phyloP scores from a whole-genome alignment of 192 early-diverging fungal genomes.

The Coemansia guatemalensis region DNA sequence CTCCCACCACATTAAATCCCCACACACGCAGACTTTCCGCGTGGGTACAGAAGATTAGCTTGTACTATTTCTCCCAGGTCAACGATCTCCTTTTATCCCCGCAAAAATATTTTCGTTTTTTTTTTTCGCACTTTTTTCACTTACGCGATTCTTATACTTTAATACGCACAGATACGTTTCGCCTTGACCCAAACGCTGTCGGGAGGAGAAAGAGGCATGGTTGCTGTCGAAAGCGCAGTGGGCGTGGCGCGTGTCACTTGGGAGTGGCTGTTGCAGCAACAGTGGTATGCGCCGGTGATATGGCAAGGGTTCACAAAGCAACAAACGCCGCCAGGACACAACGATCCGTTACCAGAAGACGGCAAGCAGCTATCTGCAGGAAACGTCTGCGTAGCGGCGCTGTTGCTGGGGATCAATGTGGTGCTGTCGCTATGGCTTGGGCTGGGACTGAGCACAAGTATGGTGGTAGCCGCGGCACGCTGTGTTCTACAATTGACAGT shows the following conservation, averaged over 20 bases:
- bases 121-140: too few species aligned
- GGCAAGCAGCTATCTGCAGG: conserved; percentile 16
- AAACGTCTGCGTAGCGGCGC: conserved; percentile 67
- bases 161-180: too few species aligned
- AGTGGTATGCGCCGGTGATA: conserved; percentile 19
- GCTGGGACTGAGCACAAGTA: conserved; percentile 61
- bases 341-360: not conserved
- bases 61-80: too few species aligned
- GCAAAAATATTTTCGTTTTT: too few species aligned
- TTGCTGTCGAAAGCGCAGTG: conserved; percentile 3
- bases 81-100: too few species aligned
- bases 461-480: conserved; percentile 69
- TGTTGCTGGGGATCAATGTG: conserved; percentile 62
- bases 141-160: too few species aligned
- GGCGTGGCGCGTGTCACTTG: not conserved
- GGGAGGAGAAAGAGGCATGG: conserved; percentile 1
- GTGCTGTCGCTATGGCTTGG: conserved; percentile 61
- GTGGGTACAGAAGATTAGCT: too few species aligned
- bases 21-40: too few species aligned
- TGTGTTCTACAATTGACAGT: conserved; percentile 78
- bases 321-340: not conserved
- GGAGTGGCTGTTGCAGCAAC: conserved; percentile 14
- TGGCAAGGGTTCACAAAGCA: not conserved
- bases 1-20: too few species aligned
- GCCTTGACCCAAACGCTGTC: too few species aligned